A percentile compares a stretch with the other conserved stretches of the same genome.
These are phyloP conservation scores for Geotrichum fermentans DNA, from an alignment of 1,139 yeast genomes.

Conservation along the genomic window DNA sequence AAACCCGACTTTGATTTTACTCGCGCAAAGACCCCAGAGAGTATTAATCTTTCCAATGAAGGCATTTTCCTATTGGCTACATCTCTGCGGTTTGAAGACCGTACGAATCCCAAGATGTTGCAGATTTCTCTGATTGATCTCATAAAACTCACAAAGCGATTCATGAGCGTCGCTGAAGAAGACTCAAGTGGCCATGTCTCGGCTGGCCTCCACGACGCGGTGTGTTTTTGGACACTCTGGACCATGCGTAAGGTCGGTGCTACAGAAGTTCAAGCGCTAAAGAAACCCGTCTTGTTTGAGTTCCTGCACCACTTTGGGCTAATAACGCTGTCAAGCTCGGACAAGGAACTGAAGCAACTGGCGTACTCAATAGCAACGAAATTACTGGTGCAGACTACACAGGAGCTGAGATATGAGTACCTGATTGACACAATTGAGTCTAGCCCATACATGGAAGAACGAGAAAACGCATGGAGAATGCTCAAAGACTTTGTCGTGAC, in stretches of 20 bases:
- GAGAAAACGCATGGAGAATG: constrained; percentile 57
- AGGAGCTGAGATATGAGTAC: constrained; percentile 54
- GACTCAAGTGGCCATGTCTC: constrained; percentile 36
- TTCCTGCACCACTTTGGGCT: constrained; percentile 45
- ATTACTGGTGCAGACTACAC: constrained; percentile 51
- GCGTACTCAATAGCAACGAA: constrained; percentile 36
- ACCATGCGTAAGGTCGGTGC: constrained; percentile 34
- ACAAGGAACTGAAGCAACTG: constrained; percentile 34
- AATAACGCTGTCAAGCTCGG: constrained; percentile 27
- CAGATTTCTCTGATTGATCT: constrained; percentile 27
- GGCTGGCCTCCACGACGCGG: constrained; percentile 40
- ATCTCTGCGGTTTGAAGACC: constrained; percentile 31
- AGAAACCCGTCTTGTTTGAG: constrained; percentile 31
- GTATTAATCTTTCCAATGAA: constrained; percentile 27
- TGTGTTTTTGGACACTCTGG: constrained; percentile 44
- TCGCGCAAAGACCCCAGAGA: constrained; percentile 17
- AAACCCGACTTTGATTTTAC: constrained; percentile 21
- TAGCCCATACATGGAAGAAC: constrained; percentile 63
- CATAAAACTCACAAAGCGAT: constrained; percentile 24
- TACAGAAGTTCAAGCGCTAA: constrained; percentile 22
- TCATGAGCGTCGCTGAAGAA: constrained; percentile 20
- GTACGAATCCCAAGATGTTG: constrained; percentile 20
- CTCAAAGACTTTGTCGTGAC: constrained; percentile 42
- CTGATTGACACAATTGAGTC: constrained; percentile 58
- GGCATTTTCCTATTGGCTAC: constrained; percentile 37